These are phyloP conservation scores for Sarocladium brachiariae DNA, from an alignment of 2,329 filamentous ascomycete species.

Conservation along the genomic window DNA sequence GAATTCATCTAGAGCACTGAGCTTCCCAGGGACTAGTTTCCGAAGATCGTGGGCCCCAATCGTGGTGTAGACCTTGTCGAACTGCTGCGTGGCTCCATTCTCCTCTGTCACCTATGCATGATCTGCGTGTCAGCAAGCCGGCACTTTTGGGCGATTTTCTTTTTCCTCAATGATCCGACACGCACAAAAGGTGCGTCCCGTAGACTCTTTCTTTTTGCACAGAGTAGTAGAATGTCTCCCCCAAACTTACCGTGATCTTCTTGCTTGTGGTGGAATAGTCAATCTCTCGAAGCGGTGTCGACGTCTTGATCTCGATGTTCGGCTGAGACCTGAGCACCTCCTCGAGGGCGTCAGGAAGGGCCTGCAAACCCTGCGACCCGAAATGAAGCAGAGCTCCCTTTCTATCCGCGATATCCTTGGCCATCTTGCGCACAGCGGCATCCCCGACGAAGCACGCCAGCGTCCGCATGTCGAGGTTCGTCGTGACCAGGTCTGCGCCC, in stretches of 20 bases:
- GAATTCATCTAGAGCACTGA: constrained; percentile 45
- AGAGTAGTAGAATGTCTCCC: too few relatives aligned
- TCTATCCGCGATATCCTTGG: constrained; percentile 3
- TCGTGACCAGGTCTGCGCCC: constrained; percentile 22
- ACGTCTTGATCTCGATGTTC: constrained; percentile 55
- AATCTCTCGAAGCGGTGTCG: constrained; percentile 41
- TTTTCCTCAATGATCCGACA: too few relatives aligned
- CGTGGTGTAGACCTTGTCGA: constrained; percentile 60
- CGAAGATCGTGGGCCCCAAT: constrained; percentile 43
- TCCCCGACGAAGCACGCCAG: constrained; percentile 17
- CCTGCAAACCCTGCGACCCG: constrained; percentile 52
- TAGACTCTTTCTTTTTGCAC: background rate
- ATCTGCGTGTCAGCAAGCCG: too few relatives aligned
- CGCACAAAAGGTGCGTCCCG: too few relatives aligned
- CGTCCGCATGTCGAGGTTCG: constrained; percentile 23
- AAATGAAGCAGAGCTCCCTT: constrained; percentile 24
- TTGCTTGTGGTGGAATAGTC: constrained; percentile 27
- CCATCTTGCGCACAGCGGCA: constrained; percentile 19
- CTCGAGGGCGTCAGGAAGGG: constrained; percentile 49
- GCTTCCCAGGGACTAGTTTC: constrained; percentile 24
- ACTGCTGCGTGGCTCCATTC: constrained; percentile 19
- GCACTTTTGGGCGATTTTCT: too few relatives aligned
- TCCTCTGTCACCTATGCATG: constrained; percentile 8
- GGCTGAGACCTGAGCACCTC: constrained; percentile 39
- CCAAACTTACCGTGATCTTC: constrained; percentile 23